Percentiles rank a stretch among this genome's conserved stretches.
These are phyloP conservation scores for Cladosporium sp. DNA, from an alignment of 2,329 filamentous ascomycete species.

Conservation along the genomic window DNA sequence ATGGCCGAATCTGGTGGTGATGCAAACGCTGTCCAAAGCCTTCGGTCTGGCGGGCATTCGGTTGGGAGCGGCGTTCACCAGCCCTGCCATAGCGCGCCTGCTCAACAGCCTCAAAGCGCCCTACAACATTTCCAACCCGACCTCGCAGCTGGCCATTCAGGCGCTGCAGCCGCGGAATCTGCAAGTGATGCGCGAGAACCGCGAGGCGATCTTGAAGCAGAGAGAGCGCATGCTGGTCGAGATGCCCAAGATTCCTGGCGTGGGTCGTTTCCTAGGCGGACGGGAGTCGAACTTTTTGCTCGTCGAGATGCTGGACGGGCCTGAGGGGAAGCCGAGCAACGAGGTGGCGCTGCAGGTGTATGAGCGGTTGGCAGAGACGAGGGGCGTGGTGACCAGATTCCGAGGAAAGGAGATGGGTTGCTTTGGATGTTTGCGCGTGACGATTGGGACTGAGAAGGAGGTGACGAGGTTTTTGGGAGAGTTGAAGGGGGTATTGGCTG, in stretches of 20 bases:
- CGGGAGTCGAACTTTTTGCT: conserved; percentile 83
- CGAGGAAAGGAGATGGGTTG: conserved; percentile 90
- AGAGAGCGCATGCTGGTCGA: conserved; percentile 70
- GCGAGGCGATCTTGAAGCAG: conserved; percentile 67
- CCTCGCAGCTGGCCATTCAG: conserved; percentile 71
- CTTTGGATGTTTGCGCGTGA: conserved; percentile 82
- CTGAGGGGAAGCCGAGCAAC: conserved; percentile 72
- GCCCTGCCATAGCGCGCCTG: conserved; percentile 67
- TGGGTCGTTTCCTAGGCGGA: conserved; percentile 79
- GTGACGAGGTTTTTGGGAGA: conserved; percentile 73
- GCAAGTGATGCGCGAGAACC: conserved; percentile 66
- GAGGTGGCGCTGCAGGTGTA: conserved; percentile 74
- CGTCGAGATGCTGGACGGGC: conserved; percentile 74
- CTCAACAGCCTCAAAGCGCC: conserved; percentile 93
- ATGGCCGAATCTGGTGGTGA: conserved; percentile 92
- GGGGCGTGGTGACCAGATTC: conserved; percentile 90
- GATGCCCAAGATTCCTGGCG: conserved; percentile 69
- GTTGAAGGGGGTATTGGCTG: conserved; percentile 51
- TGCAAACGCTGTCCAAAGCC: conserved; percentile 98
- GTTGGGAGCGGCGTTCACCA: conserved; percentile 79
- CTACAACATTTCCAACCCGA: conserved; percentile 91
- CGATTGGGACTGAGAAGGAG: conserved; percentile 84
- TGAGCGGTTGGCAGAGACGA: conserved; percentile 75
- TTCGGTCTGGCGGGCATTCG: conserved; percentile 94
- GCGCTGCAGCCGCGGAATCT: conserved; percentile 68